phyloP scores from a whole-genome alignment of 192 early-diverging fungal genomes.

The Linnemannia elongata region DNA sequence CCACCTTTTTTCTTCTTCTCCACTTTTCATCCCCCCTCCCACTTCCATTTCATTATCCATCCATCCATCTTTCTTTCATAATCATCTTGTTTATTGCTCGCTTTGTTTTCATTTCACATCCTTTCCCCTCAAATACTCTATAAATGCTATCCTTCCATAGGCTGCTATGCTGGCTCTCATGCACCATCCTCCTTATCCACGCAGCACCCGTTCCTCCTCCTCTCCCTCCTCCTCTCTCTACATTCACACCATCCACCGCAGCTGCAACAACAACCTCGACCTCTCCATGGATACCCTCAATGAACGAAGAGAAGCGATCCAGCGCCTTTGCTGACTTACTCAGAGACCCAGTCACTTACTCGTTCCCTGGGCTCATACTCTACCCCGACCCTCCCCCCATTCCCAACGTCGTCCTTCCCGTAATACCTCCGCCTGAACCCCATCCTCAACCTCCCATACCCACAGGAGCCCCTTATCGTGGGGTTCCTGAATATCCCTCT shows the following conservation, averaged over 20 bases:
- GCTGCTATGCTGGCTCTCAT: neutral
- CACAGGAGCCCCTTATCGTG: neutral
- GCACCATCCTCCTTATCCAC: neutral
- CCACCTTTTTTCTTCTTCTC: neutral
- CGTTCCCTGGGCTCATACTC: neutral
- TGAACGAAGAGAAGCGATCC: neutral
- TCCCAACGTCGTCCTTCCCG: constrained; percentile 22
- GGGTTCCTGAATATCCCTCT: neutral
- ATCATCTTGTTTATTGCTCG: neutral
- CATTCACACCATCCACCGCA: too few species aligned
- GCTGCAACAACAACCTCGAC: too few species aligned
- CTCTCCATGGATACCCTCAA: neutral
- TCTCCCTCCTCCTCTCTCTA: neutral
- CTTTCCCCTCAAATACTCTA: neutral
- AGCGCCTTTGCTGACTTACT: neutral
- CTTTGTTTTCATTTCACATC: neutral
- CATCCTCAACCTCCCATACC: neutral
- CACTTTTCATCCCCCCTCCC: too few species aligned
- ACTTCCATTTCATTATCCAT: neutral
- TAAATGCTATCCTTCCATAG: neutral
- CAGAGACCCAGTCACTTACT: neutral
- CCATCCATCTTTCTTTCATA: neutral
- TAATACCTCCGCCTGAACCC: neutral
- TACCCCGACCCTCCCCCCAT: neutral
- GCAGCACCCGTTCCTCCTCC: neutral